Evolutionary conservation across 2,329 filamentous ascomycete species (phyloP).

Genomic region (Diaporthe aspalathi): DNA sequence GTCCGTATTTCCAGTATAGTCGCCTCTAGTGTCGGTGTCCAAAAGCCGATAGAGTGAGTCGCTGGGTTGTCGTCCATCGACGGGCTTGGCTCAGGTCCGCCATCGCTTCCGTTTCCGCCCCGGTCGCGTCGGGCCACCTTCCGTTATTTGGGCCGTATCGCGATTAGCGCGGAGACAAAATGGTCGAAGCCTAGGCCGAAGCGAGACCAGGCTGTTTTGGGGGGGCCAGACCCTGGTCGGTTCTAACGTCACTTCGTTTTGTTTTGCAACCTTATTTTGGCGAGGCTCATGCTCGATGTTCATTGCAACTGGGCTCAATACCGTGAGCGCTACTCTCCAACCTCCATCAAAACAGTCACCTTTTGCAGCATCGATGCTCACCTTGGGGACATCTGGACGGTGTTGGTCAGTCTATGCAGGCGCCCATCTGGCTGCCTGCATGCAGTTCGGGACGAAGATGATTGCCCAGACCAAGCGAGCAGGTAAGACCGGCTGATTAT

Average conservation of each 20-base stretch:
- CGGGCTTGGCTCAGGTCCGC: not conserved
- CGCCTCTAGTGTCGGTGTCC: too few relatives aligned
- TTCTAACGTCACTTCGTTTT: not conserved
- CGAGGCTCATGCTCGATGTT: too few relatives aligned
- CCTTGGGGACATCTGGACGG: too few relatives aligned
- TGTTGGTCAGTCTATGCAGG: not conserved
- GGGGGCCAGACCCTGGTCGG: not conserved
- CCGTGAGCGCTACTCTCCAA: too few relatives aligned
- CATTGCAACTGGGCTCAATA: too few relatives aligned
- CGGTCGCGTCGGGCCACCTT: not conserved
- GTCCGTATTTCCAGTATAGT: not conserved
- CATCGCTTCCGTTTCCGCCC: not conserved
- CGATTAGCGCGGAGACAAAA: not conserved
- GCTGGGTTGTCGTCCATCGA: not conserved
- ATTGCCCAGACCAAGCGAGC: not conserved
- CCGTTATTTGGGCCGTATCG: not conserved
- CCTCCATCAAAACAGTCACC: too few relatives aligned
- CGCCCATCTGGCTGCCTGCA: not conserved
- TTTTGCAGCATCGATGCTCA: not conserved
- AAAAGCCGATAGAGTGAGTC: not conserved
- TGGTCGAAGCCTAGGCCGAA: not conserved
- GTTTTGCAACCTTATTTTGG: too few relatives aligned
- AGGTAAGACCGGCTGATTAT: slow-evolving; percentile 1
- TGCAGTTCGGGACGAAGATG: not conserved
- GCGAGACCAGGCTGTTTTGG: not conserved